phyloP scores from a whole-genome alignment of 495 filamentous ascomycete species.

The Astrothelium macrocarpum region DNA sequence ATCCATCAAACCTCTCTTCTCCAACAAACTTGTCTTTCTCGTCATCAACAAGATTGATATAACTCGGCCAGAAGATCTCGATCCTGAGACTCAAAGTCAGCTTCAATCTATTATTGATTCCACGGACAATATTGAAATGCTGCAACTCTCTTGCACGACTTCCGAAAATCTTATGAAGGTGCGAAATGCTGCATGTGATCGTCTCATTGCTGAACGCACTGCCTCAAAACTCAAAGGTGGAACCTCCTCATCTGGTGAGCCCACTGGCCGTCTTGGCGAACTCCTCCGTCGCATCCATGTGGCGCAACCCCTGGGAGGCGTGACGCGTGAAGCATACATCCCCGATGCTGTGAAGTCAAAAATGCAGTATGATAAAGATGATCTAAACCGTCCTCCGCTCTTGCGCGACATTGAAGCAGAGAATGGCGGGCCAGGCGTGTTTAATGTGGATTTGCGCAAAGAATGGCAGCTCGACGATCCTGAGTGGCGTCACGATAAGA shows the following conservation, averaged over 20 bases:
- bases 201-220: slow-evolving; percentile 82
- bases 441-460: slow-evolving; percentile 79
- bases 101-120: slow-evolving; percentile 72
- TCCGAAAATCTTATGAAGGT: slow-evolving; percentile 88
- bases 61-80: slow-evolving; percentile 75
- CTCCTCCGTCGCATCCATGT: slow-evolving; percentile 92
- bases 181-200: slow-evolving; percentile 89
- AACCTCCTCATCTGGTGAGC: slow-evolving; percentile 58
- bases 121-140: slow-evolving; percentile 71
- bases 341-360: slow-evolving; percentile 71
- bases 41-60: slow-evolving; percentile 98
- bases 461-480: slow-evolving; percentile 75
- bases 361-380: slow-evolving; percentile 82
- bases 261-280: slow-evolving; percentile 72
- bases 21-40: slow-evolving; percentile 93
- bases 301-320: slow-evolving; percentile 76
- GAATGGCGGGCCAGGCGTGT: slow-evolving; percentile 90
- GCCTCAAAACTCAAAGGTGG: slow-evolving; percentile 92
- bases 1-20: slow-evolving; percentile 90
- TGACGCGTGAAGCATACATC: slow-evolving; percentile 70
- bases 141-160: slow-evolving; percentile 89
- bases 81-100: slow-evolving; percentile 65
- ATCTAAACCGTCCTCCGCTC: slow-evolving; percentile 67
- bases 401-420: slow-evolving; percentile 86
- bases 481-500: slow-evolving; percentile 92